Evolutionary conservation across 2,329 filamentous ascomycete genomes (phyloP), one percentile per base, ranked within the genome.

Genomic region (Cladophialophora exuberans): DNA sequence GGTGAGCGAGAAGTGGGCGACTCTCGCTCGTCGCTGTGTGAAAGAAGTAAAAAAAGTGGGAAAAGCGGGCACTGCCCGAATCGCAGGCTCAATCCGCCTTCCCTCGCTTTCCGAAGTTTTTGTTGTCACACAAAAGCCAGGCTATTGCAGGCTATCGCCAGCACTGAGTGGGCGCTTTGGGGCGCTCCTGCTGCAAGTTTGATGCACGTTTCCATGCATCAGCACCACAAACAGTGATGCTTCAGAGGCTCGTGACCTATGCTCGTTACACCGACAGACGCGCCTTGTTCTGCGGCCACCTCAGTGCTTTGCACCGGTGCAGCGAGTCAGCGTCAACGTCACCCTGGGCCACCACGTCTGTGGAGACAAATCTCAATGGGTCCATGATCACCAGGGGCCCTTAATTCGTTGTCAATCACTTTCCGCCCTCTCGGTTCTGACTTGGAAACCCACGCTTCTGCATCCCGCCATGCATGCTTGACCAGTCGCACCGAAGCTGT

Each of bases 381-480:
- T 31, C 43, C 10, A 41, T 39, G 56, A 59, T 59, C 56, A 52
- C 22, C 56, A 59, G 56, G 56, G 52, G 51, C 18, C 33, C 17
- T 36, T 42, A 46, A 59, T 59, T 59, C 56, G 56, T 42, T 26
- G 26, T 28, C 48, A 25, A 48, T 36, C 54, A 26, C 43, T 48
- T 38, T 26, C 48, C 48, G 41, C 23, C 22, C n/a, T 35, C 10
- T 38, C 47, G 54, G 49, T 35, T 50, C 39, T 47, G 49, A 54
- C 50, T 20, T 51, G 31, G 18, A 30, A 20, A 7, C 38, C 55
- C 50, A 54, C 55, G 44, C 44, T 47, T 39, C 52, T 51, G 39
- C 52, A 17, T 53, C 50, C 45, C 25, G 39, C 33, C 43, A 46
- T 35, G 36, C 49, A 31, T 51, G 42, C n/a, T 20, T 39, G 44